phyloP scores from a whole-genome alignment of 2,329 filamentous ascomycete species.

The Colletotrichum sojae region DNA sequence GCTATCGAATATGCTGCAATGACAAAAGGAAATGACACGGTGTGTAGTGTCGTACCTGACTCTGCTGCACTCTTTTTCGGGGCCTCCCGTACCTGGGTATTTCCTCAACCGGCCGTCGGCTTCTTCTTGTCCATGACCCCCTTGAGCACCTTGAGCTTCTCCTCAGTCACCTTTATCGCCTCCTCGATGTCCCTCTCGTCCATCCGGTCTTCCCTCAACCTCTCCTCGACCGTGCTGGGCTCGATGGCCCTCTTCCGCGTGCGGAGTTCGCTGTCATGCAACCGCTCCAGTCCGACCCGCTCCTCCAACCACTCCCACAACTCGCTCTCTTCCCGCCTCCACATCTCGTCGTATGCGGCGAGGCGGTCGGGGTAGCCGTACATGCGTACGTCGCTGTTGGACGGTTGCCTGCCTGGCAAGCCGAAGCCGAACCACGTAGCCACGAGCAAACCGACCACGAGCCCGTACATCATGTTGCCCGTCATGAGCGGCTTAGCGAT shows the following conservation, averaged over 20 bases:
- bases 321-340: slow-evolving; percentile 88
- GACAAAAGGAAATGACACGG: slow-evolving; percentile 32
- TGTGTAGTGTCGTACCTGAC: slow-evolving; percentile 39
- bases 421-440: slow-evolving; percentile 81
- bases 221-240: slow-evolving; percentile 72
- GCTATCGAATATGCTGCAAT: slow-evolving; percentile 39
- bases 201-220: slow-evolving; percentile 72
- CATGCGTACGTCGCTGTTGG: slow-evolving; percentile 52
- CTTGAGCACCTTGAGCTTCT: slow-evolving; percentile 84
- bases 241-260: slow-evolving; percentile 66
- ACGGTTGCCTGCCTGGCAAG: slow-evolving; percentile 52
- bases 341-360: slow-evolving; percentile 93
- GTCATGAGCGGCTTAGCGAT: slow-evolving; percentile 80
- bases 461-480: slow-evolving; percentile 81
- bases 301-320: slow-evolving; percentile 96
- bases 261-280: slow-evolving; percentile 56
- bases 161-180: slow-evolving; percentile 88
- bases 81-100: slow-evolving; percentile 31
- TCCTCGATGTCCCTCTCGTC: slow-evolving; percentile 81
- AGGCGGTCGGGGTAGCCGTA: slow-evolving; percentile 74
- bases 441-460: slow-evolving; percentile 81
- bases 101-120: slow-evolving; percentile 37
- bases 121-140: slow-evolving; percentile 76
- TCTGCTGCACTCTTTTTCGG: slow-evolving; percentile 12
- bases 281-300: slow-evolving; percentile 79